Conservation (phyloP, 352 stramenopile genomes). For the Globisporangium solare region DNA sequence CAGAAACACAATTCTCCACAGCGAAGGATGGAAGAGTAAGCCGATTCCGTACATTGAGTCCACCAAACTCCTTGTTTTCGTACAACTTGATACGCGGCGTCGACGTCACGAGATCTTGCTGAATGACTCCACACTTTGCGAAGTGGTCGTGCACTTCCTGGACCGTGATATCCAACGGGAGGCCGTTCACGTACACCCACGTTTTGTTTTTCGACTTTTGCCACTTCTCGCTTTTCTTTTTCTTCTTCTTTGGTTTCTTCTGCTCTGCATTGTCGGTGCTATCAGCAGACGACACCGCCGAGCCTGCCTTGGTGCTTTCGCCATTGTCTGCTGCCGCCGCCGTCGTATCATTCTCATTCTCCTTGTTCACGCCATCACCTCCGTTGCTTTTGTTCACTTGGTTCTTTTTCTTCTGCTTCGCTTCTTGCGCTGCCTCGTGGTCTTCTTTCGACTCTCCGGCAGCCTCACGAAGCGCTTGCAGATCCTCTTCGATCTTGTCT, state of each 20-base stretch:
- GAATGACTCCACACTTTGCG: slow-evolving; percentile 92
- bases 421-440: slow-evolving; percentile 7
- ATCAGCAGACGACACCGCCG: background rate
- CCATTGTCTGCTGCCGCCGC: background rate
- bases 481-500: slow-evolving; percentile 68
- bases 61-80: slow-evolving; percentile 75
- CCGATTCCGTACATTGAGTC: slow-evolving; percentile 75
- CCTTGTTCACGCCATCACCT: background rate
- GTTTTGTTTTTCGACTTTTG: slow-evolving; percentile 85
- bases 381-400: slow-evolving; percentile 41
- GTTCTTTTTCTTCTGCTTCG: slow-evolving; percentile 34
- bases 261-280: slow-evolving; percentile 9
- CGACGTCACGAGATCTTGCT: slow-evolving; percentile 90
- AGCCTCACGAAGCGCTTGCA: slow-evolving; percentile 52
- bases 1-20: background rate
- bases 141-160: slow-evolving; percentile 94
- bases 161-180: slow-evolving; percentile 90
- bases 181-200: slow-evolving; percentile 95
- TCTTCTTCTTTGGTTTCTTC: slow-evolving; percentile 75
- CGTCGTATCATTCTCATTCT: background rate
- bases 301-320: background rate
- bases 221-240: slow-evolving; percentile 78
- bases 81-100: slow-evolving; percentile 97
- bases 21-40: background rate
- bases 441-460: slow-evolving; percentile 21